Evolutionary conservation across 768 basidiomycete genomes (phyloP).

Genomic region (Suillus spraguei): DNA sequence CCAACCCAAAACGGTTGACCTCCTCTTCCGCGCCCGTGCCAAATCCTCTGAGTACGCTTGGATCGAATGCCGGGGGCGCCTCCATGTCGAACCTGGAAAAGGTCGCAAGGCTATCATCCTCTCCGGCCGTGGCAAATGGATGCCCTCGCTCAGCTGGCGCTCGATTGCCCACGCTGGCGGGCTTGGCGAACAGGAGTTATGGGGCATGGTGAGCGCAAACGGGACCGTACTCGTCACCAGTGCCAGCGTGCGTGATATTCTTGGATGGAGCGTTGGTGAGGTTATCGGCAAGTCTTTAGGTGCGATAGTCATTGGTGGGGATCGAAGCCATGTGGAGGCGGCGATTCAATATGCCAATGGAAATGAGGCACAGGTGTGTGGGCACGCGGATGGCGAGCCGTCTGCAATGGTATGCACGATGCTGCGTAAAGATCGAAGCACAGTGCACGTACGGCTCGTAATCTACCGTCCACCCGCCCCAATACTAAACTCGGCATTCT

Average conservation of each 20-base stretch:
- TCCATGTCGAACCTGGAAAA: conserved; percentile 92
- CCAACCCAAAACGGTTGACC: conserved; percentile 65
- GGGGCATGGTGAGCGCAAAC: conserved; percentile 51
- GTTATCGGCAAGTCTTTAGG: conserved; percentile 50
- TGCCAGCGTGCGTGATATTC: conserved; percentile 55
- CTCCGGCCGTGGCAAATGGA: conserved; percentile 73
- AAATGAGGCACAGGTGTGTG: conserved; percentile 27
- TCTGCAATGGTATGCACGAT: conserved; percentile 38
- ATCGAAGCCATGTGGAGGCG: conserved; percentile 25
- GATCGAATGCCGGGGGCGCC: conserved; percentile 87
- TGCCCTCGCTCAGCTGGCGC: conserved; percentile 66
- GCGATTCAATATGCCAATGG: background rate
- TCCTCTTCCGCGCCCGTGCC: conserved; percentile 82
- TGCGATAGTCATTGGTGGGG: conserved; percentile 37
- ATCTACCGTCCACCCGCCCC: conserved; percentile 39
- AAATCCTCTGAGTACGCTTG: conserved; percentile 71
- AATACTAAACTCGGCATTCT: background rate
- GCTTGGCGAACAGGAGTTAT: conserved; percentile 45
- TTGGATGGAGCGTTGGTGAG: conserved; percentile 63
- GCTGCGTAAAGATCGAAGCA: conserved; percentile 39
- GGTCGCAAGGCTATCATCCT: conserved; percentile 93
- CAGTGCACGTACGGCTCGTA: conserved; percentile 34
- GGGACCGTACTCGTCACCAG: conserved; percentile 56
- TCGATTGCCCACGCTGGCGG: conserved; percentile 57
- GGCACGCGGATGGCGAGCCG: conserved; percentile 23